phyloP scores from a whole-genome alignment of 495 filamentous ascomycete genomes.

The Penicillium bovifimosum region DNA sequence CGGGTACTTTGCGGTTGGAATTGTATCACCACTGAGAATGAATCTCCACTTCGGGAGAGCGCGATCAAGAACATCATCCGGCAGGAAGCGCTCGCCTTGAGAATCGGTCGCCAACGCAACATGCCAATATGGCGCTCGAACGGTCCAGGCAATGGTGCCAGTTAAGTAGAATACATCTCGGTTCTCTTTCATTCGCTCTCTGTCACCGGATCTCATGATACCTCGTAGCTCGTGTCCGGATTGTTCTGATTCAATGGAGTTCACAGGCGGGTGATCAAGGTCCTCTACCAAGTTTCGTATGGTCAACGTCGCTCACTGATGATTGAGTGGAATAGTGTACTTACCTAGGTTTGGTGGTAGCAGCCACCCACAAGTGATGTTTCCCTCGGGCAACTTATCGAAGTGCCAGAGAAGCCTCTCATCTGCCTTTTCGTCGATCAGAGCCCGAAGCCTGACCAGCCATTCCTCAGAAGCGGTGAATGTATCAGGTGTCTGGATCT shows the following conservation, averaged over 20 bases:
- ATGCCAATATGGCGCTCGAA: slow-evolving; percentile 4
- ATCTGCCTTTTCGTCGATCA: neutral
- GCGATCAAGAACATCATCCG: neutral
- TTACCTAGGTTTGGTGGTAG: neutral
- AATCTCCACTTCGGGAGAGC: neutral
- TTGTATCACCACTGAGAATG: neutral
- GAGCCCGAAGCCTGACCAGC: neutral
- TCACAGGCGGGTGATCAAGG: neutral
- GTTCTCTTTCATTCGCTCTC: neutral
- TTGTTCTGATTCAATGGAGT: neutral
- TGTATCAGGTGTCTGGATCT: no score
- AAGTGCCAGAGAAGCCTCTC: neutral
- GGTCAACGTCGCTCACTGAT: neutral
- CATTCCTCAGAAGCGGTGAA: neutral
- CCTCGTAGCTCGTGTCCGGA: neutral
- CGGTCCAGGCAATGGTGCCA: neutral
- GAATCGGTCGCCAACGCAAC: slow-evolving; percentile 4
- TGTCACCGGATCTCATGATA: neutral
- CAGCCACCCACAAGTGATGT: neutral
- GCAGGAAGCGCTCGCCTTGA: neutral
- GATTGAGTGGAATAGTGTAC: no score
- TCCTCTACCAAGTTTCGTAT: neutral
- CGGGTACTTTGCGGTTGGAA: neutral
- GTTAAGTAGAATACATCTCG: neutral
- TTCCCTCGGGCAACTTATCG: neutral